Conservation (phyloP, 2,329 filamentous ascomycete species). For the Aspergillus sp. region DNA sequence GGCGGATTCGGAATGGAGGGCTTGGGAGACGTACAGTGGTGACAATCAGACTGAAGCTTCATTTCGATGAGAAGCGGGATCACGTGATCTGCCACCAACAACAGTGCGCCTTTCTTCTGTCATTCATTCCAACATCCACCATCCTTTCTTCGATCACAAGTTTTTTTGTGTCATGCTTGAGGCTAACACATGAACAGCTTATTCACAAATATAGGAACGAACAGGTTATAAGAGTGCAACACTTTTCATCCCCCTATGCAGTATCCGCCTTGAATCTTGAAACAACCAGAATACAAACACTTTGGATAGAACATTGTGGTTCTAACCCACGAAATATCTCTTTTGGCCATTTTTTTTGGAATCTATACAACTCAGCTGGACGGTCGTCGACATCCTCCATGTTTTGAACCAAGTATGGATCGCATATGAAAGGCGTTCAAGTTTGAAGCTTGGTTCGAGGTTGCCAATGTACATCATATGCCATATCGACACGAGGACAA, state of each 20-base stretch:
- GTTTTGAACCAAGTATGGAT: too few species aligned
- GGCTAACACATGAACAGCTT: background rate
- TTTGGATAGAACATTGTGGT: background rate
- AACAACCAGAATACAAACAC: background rate
- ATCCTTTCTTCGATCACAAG: background rate
- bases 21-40: background rate
- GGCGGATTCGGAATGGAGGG: background rate
- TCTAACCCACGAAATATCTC: background rate
- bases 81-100: constrained; percentile 1
- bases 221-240: background rate
- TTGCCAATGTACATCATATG: too few species aligned
- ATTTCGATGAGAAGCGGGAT: background rate
- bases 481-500: too few species aligned
- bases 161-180: too few species aligned
- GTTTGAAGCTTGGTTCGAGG: too few species aligned
- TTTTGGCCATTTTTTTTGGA: background rate
- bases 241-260: background rate
- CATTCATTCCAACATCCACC: background rate
- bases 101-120: background rate
- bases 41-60: constrained; percentile 2
- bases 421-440: too few species aligned
- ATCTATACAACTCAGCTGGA: background rate
- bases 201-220: background rate
- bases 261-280: background rate
- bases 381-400: background rate